These are phyloP conservation scores for Aureobasidium sp. DNA, from an alignment of 2,329 filamentous ascomycete species.

Conservation along the genomic window DNA sequence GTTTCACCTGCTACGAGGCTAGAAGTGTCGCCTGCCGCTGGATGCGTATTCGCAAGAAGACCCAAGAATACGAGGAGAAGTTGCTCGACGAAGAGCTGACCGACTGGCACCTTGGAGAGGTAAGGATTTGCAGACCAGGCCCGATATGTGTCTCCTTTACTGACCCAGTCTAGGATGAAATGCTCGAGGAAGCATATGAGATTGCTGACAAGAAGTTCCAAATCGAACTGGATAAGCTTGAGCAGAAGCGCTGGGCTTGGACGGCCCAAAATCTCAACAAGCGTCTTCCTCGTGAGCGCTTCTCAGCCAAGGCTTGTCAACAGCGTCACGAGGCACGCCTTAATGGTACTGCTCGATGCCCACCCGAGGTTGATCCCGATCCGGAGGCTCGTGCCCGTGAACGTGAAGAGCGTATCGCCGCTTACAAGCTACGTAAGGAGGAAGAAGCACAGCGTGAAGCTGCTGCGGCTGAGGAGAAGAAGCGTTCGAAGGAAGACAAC, in stretches of 20 bases:
- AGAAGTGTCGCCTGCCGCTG: constrained; percentile 44
- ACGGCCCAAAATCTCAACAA: constrained; percentile 28
- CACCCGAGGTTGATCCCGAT: constrained; percentile 36
- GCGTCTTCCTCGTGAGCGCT: constrained; percentile 34
- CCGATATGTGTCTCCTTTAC: not conserved
- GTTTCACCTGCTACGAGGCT: constrained; percentile 35
- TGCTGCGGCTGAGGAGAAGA: constrained; percentile 15
- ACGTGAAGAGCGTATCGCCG: constrained; percentile 23
- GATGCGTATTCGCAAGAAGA: constrained; percentile 35
- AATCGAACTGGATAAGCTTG: constrained; percentile 32
- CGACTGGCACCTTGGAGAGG: constrained; percentile 44
- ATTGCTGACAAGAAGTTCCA: constrained; percentile 37
- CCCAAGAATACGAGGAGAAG: constrained; percentile 37
- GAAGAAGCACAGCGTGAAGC: constrained; percentile 13
- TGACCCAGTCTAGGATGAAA: constrained; percentile 32
- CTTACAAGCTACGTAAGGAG: constrained; percentile 21
- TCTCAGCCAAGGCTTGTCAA: constrained; percentile 39
- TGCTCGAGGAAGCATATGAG: constrained; percentile 33
- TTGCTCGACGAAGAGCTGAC: constrained; percentile 39
- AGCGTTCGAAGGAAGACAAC: not conserved
- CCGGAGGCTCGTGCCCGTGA: constrained; percentile 31
- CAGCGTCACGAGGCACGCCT: constrained; percentile 35
- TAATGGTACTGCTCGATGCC: constrained; percentile 37
- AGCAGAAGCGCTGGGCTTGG: constrained; percentile 38
- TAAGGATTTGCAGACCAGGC: constrained; percentile 22